Evolutionary conservation across 768 basidiomycete species (phyloP).

Genomic region (Pleurotus citrinopileatus): DNA sequence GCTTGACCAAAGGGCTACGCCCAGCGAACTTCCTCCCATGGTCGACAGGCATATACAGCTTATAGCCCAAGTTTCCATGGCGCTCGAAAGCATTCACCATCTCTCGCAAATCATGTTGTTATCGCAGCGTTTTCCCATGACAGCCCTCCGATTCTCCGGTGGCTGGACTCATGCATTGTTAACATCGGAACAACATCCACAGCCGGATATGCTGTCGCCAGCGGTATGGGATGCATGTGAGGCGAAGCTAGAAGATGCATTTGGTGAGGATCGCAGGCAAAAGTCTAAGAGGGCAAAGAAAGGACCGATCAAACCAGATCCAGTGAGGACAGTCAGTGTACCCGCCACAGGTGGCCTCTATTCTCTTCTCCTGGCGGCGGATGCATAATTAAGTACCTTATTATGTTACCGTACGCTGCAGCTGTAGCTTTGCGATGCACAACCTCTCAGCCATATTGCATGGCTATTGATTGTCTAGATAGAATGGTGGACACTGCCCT

Average conservation of each 20-base stretch:
- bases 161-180: conserved; percentile 53
- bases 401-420: too few species aligned
- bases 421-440: too few species aligned
- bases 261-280: conserved; percentile 44
- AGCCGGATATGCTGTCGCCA: conserved; percentile 22
- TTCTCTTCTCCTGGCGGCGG: conserved; percentile 37
- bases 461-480: too few species aligned
- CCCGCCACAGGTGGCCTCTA: conserved; percentile 27
- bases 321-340: conserved; percentile 15
- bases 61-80: conserved; percentile 57
- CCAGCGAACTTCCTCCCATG: conserved; percentile 32
- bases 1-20: conserved; percentile 18
- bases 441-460: too few species aligned
- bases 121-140: conserved; percentile 40
- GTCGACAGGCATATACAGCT: conserved; percentile 66
- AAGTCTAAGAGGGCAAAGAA: conserved; percentile 35
- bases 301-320: conserved; percentile 14
- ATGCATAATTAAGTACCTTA: conserved; percentile 31
- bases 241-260: conserved; percentile 44
- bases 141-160: conserved; percentile 56
- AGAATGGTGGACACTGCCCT: too few species aligned
- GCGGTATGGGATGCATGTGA: conserved; percentile 46
- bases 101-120: conserved; percentile 64
- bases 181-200: conserved; percentile 24
- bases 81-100: conserved; percentile 57